Evolutionary conservation across 2,329 filamentous ascomycete species (phyloP).

Genomic region (Simplicillium sp.): DNA sequence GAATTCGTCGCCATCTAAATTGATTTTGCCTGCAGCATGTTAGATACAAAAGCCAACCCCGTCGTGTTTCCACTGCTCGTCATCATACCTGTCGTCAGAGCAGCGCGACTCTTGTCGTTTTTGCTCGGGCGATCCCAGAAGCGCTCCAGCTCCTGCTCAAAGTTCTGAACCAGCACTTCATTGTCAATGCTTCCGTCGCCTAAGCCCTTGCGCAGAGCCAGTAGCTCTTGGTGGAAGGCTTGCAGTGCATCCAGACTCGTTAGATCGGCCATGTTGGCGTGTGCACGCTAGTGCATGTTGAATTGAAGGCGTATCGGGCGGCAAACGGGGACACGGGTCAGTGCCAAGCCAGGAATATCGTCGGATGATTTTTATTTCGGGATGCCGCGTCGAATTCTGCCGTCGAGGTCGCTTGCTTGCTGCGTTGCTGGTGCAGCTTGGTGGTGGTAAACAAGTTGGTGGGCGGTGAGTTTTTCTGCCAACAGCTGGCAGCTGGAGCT

Average conservation of each 20-base stretch:
- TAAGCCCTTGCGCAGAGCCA: constrained; percentile 63
- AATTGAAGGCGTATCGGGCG: constrained; percentile 4
- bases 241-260: constrained; percentile 69
- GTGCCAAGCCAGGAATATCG: not conserved
- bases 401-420: not conserved
- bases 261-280: constrained; percentile 58
- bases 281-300: constrained; percentile 37
- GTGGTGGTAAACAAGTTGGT: constrained; percentile 14
- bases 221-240: constrained; percentile 77
- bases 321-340: not conserved
- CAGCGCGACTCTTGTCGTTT: constrained; percentile 65
- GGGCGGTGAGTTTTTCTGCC: constrained; percentile 27
- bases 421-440: not conserved
- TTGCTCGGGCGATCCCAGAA: constrained; percentile 67
- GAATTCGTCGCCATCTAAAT: constrained; percentile 64
- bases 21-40: constrained; percentile 58
- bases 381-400: not conserved
- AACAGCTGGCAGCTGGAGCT: not conserved
- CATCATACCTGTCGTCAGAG: constrained; percentile 52
- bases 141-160: constrained; percentile 62
- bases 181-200: constrained; percentile 55
- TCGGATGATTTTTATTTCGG: not conserved
- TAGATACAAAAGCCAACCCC: constrained; percentile 5
- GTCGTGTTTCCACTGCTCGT: not conserved
- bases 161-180: constrained; percentile 57